Percentiles rank a stretch among this genome's conserved stretches.
phyloP scores from a whole-genome alignment of 805 yeast species.

The Vanderwaltozyma verrucispora region DNA sequence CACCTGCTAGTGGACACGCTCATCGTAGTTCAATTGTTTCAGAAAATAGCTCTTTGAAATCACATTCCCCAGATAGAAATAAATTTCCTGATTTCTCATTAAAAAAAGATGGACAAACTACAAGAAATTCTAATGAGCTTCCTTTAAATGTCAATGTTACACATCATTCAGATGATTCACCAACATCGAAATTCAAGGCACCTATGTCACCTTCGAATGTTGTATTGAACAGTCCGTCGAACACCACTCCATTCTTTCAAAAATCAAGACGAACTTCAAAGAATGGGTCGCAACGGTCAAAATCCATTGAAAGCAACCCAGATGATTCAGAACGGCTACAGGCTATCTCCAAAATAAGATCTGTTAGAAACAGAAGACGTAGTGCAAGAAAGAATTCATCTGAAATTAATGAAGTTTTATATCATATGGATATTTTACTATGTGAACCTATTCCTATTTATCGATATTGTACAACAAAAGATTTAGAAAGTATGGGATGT shows the following conservation, averaged over 20 bases:
- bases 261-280: slow-evolving; percentile 39
- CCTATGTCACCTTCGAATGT: neutral
- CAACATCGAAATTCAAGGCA: neutral
- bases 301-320: slow-evolving; percentile 12
- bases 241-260: slow-evolving; percentile 5
- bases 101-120: slow-evolving; percentile 16
- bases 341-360: slow-evolving; percentile 21
- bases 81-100: slow-evolving; percentile 10
- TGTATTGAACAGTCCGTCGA: neutral
- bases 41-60: slow-evolving; percentile 18
- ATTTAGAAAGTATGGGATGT: slow-evolving; percentile 64
- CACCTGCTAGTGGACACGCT: slow-evolving; percentile 12
- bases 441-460: slow-evolving; percentile 86
- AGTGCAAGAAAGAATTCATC: slow-evolving; percentile 22
- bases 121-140: neutral
- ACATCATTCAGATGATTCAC: neutral
- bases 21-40: slow-evolving; percentile 13
- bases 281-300: slow-evolving; percentile 15
- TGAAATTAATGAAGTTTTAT: slow-evolving; percentile 13
- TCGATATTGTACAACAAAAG: slow-evolving; percentile 52
- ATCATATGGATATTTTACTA: slow-evolving; percentile 52
- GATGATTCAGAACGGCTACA: slow-evolving; percentile 20
- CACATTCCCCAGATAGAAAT: slow-evolving; percentile 23
- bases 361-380: slow-evolving; percentile 21
- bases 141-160: neutral